A percentile compares a stretch with the other conserved stretches of the same genome.
phyloP scores from a whole-genome alignment of 1,139 yeast genomes.

The Suhomyces taliae region DNA sequence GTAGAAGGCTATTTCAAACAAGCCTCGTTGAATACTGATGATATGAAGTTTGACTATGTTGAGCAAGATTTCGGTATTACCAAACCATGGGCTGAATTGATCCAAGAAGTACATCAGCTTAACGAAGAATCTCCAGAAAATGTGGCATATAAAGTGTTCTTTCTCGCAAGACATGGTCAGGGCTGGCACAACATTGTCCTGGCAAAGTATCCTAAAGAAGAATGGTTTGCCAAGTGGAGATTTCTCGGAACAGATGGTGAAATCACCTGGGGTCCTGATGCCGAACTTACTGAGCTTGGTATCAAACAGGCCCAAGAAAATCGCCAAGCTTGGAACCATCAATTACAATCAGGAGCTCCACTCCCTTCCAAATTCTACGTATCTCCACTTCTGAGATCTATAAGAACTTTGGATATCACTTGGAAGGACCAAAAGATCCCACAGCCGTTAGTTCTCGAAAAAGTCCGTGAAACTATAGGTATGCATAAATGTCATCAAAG shows the following conservation, averaged over 20 bases:
- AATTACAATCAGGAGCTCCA: conserved; percentile 50
- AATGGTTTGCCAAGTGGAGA: conserved; percentile 64
- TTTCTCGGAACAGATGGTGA: conserved; percentile 55
- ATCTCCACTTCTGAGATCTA: conserved; percentile 67
- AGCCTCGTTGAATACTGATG: conserved; percentile 45
- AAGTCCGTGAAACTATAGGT: conserved; percentile 67
- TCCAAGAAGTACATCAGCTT: conserved; percentile 32
- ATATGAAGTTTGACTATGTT: conserved; percentile 47
- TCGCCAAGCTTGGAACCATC: conserved; percentile 41
- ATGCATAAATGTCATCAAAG: conserved; percentile 68
- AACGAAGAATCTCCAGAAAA: conserved; percentile 34
- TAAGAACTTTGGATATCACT: conserved; percentile 56
- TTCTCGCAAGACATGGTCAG: conserved; percentile 76
- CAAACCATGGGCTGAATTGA: conserved; percentile 47
- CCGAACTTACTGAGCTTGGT: conserved; percentile 62
- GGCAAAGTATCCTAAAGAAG: conserved; percentile 53
- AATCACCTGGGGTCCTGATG: conserved; percentile 67
- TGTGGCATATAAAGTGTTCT: conserved; percentile 53
- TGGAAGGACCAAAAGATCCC: conserved; percentile 51
- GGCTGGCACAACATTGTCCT: conserved; percentile 72
- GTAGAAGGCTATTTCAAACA: conserved; percentile 56
- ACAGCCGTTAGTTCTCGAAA: conserved; percentile 49
- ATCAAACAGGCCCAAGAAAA: conserved; percentile 46
- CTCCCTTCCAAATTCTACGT: conserved; percentile 55
- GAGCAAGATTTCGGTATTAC: conserved; percentile 49